Conservation (phyloP, 1,284 basidiomycete species). For the Puccinia coronata region DNA sequence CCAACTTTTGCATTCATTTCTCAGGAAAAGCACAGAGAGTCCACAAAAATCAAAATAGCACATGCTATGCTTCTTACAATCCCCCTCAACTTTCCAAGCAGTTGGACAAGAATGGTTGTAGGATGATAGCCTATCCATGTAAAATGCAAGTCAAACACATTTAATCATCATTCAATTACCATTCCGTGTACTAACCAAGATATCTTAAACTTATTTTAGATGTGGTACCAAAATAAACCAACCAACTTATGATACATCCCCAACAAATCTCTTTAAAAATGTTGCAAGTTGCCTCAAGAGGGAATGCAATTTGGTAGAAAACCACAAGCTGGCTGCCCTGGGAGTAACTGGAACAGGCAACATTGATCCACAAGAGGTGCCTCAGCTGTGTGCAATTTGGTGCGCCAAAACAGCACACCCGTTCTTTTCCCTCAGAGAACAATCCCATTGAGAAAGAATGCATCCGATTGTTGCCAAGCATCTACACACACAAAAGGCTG, state of each 20-base stretch:
- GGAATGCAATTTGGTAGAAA: background rate
- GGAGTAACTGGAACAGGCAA: background rate
- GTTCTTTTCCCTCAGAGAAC: background rate
- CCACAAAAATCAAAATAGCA: conserved; percentile 1
- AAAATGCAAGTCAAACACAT: background rate
- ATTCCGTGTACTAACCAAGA: background rate
- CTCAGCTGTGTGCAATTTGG: conserved; percentile 16
- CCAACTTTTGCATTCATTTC: background rate
- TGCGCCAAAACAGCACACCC: background rate
- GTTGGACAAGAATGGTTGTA: background rate
- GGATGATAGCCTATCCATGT: conserved; percentile 9
- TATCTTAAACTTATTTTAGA: conserved; percentile 9
- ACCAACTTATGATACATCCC: conserved; percentile 16
- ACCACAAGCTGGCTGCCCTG: background rate
- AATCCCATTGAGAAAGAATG: background rate
- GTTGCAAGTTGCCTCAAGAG: background rate
- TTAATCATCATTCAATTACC: background rate
- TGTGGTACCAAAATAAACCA: background rate
- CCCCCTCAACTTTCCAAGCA: background rate
- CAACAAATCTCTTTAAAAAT: background rate
- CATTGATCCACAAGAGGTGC: background rate
- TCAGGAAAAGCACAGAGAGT: background rate
- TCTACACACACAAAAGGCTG: background rate
- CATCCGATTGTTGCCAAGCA: background rate
- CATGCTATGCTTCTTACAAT: background rate